Evolutionary conservation across 2,329 filamentous ascomycete species (phyloP), one percentile per base, ranked within the genome.

Genomic region (Magnaporthiopsis incrustans): DNA sequence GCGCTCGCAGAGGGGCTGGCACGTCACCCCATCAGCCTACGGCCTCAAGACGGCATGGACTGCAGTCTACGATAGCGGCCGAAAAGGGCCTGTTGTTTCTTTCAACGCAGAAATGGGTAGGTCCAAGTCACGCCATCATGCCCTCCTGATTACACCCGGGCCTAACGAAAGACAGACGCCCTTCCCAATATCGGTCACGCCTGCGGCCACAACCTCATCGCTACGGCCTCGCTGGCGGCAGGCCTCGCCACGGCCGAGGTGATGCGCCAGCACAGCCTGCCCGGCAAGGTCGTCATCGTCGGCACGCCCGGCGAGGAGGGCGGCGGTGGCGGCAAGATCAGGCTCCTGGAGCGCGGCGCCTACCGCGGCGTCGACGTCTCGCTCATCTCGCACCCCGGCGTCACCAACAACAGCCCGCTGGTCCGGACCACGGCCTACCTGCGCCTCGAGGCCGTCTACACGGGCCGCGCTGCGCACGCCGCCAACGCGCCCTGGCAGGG

Each of bases 401-500:
- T 78, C 57, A 67, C 77, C 30, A 67, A 72, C 5, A 78, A 83
- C 64, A 75, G 74, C 14, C 79, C 81, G 0, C 73, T 84, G 5
- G 79, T 83, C 65, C 76, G 79, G 2, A 85, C 83, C 0, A 78
- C 81, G 4, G 83, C 83, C 6, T 85, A 81, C 67, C 69, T 73
- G 5, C 73, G 76, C 57, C 77, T 85, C 66, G 77, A 76, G 26
- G 82, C 81, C 0, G 79, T 80, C 22, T 86, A 83, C 66, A 77
- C 78, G 1, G 85, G 85, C 1, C 78, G 77, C 62, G 80, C 80
- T 64, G 82, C 85, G 0, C 84, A 86, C 63, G 80, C 79, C 64
- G 82, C 84, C 0, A 84, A 87, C 67, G 84, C 83, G n/a, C 85
- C 84, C 0, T 86, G 83, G 83, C 76, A 83, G 6, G 85, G 85